Conservation (phyloP, 371 early-diverging fungal species). For the Batrachochytrium dendrobatidis region DNA sequence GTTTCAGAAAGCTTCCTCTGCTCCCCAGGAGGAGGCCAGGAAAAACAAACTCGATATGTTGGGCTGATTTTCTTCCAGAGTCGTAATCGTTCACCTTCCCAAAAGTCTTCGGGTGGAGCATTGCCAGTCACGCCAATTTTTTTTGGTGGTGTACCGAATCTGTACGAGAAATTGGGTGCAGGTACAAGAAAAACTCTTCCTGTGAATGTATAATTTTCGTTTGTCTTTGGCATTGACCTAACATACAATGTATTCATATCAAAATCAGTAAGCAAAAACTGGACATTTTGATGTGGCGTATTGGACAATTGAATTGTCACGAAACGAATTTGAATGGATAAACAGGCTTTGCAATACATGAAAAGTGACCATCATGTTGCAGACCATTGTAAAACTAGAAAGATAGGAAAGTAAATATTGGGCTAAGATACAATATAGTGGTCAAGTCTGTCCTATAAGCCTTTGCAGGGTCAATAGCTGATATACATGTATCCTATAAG, state of each 20-base stretch:
- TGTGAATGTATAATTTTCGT: constrained; percentile 57
- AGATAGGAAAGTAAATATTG: no score
- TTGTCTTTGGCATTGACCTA: constrained; percentile 63
- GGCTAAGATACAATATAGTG: no score
- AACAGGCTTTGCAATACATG: no score
- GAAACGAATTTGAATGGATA: no score
- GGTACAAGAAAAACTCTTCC: constrained; percentile 68
- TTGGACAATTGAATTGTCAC: no score
- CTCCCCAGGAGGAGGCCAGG: constrained; percentile 67
- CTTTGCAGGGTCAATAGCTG: no score
- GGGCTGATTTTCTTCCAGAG: constrained; percentile 53
- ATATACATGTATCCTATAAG: no score
- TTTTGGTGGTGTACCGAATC: constrained; percentile 41
- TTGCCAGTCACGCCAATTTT: constrained; percentile 12
- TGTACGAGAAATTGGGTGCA: constrained; percentile 62
- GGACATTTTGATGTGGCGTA: not conserved
- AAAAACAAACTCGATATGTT: constrained; percentile 51
- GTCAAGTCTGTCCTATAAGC: no score
- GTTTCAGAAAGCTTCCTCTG: constrained; percentile 1
- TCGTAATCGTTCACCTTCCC: constrained; percentile 57
- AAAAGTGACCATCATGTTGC: no score
- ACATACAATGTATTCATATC: no score
- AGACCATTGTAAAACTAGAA: no score
- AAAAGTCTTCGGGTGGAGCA: constrained; percentile 48
- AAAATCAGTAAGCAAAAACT: not conserved